Conservation (phyloP, 306 rosid species). For the Lathyrus oleraceus region DNA sequence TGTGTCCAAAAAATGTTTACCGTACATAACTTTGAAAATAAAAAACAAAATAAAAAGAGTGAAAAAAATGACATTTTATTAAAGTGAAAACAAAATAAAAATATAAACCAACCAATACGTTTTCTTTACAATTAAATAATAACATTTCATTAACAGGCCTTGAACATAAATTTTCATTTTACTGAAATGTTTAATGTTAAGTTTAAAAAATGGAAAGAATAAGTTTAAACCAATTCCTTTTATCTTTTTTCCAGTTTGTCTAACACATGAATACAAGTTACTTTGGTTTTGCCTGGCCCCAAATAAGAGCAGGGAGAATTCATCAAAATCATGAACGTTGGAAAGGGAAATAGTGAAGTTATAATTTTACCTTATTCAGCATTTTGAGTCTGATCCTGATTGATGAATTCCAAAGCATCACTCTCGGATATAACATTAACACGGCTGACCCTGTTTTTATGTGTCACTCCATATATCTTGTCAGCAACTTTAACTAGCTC, state of each 20-base stretch:
- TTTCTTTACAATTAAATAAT: not conserved
- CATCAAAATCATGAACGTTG: not conserved
- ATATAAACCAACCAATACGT: not conserved
- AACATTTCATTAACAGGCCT: not conserved
- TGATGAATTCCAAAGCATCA: conserved; percentile 78
- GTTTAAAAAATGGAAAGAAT: not conserved
- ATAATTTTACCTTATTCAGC: conserved; percentile 58
- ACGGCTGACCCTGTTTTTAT: conserved; percentile 88
- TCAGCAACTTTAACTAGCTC: conserved; percentile 97
- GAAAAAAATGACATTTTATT: not conserved
- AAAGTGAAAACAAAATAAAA: not conserved
- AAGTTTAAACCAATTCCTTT: not conserved
- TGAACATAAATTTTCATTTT: not conserved
- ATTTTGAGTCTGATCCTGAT: conserved; percentile 88
- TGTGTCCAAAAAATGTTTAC: too few species aligned
- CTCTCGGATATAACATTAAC: conserved; percentile 76
- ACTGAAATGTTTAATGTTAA: not conserved
- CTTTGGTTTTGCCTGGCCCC: conserved; percentile 7
- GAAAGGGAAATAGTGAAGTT: conserved; percentile 1
- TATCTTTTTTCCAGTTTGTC: not conserved
- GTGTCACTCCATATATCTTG: conserved; percentile 87
- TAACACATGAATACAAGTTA: not conserved
- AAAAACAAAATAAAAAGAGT: not conserved
- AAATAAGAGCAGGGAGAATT: not conserved
- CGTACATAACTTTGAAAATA: not conserved